phyloP scores from a whole-genome alignment of 1,284 basidiomycete species.

The Ceratobasidium sp. region DNA sequence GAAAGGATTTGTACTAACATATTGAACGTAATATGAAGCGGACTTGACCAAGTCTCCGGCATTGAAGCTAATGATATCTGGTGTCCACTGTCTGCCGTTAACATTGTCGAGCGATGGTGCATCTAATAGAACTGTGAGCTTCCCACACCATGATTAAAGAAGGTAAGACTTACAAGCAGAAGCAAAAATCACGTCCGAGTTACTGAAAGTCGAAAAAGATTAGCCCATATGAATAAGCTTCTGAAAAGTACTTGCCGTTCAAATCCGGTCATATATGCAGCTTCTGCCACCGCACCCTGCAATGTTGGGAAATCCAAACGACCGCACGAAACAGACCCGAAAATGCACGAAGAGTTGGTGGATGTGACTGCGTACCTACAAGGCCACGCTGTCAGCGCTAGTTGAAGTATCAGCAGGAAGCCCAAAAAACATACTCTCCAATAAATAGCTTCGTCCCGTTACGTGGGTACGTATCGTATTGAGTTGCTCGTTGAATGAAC shows the following conservation, averaged over 20 bases:
- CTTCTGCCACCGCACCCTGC: conserved; percentile 56
- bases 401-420: background rate
- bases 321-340: conserved; percentile 49
- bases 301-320: conserved; percentile 56
- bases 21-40: conserved; percentile 57
- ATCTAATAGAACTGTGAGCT: conserved; percentile 32
- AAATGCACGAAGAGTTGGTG: conserved; percentile 50
- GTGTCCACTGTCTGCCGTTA: conserved; percentile 58
- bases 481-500: conserved; percentile 52
- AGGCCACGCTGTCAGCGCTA: background rate
- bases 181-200: conserved; percentile 58
- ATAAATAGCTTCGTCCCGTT: conserved; percentile 55
- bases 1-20: conserved; percentile 48
- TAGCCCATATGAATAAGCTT: background rate
- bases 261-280: conserved; percentile 57
- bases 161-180: conserved; percentile 51
- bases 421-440: conserved; percentile 28
- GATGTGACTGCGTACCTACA: conserved; percentile 50
- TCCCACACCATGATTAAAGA: background rate
- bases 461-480: conserved; percentile 57
- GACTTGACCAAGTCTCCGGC: conserved; percentile 54
- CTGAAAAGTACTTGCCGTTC: conserved; percentile 49
- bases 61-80: conserved; percentile 58
- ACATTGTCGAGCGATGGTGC: conserved; percentile 54
- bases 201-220: conserved; percentile 42